Conservation (phyloP, 228 moss, liverwort and hornwort species). For the Sphagnum magellanicum region DNA sequence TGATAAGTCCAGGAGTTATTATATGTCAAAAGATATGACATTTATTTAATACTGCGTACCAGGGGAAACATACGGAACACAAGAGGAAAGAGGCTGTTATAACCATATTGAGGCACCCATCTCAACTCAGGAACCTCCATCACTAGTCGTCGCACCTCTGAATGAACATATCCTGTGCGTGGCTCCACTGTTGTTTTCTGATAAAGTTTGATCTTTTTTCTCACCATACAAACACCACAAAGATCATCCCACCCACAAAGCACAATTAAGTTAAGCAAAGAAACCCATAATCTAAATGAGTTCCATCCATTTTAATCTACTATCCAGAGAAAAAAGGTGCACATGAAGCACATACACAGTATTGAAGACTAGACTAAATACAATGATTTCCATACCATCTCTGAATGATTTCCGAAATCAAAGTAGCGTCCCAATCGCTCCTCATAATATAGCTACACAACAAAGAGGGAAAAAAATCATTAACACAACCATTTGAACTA, state of each 20-base stretch:
- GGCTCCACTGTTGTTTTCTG: constrained; percentile 51
- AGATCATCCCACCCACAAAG: no score
- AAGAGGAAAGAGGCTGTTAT: constrained; percentile 84
- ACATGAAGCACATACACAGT: no score
- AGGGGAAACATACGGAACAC: constrained; percentile 70
- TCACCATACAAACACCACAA: no score
- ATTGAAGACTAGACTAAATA: no score
- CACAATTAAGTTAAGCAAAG: no score
- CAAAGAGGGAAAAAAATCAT: no score
- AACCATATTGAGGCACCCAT: constrained; percentile 90
- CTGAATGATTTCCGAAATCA: constrained; percentile 85
- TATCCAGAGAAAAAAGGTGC: no score
- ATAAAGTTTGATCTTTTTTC: constrained; percentile 61
- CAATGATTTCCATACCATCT: constrained; percentile 37
- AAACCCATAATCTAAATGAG: no score
- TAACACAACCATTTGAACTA: no score
- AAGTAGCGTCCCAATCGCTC: constrained; percentile 67
- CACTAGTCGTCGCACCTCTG: constrained; percentile 53
- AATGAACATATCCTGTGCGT: constrained; percentile 48
- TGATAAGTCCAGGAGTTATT: no score
- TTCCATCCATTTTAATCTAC: no score
- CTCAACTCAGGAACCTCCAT: constrained; percentile 57
- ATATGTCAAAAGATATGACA: no score
- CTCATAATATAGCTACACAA: constrained; percentile 79
- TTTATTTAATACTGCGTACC: constrained; percentile 19